Evolutionary conservation across 768 basidiomycete species (phyloP).

Genomic region (Paxillus involutus): DNA sequence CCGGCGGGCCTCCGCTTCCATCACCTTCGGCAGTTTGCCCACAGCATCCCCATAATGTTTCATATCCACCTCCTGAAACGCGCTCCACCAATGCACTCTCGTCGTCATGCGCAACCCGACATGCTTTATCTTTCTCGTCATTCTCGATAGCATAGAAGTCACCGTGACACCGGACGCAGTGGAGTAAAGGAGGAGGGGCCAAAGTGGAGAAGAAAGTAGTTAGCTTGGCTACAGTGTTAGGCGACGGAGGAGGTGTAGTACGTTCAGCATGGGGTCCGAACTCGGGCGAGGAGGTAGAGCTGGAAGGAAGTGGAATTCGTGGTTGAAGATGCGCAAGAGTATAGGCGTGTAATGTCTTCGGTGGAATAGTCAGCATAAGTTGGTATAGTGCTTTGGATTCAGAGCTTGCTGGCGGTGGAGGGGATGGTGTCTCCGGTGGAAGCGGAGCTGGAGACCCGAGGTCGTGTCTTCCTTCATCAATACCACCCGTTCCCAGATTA

Average conservation of each 20-base stretch:
- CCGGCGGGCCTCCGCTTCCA: constrained; percentile 80
- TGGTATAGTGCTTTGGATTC: constrained; percentile 46
- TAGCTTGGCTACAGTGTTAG: constrained; percentile 45
- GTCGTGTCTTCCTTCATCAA: constrained; percentile 6
- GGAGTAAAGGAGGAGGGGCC: constrained; percentile 63
- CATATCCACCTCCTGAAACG: constrained; percentile 41
- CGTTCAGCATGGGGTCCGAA: constrained; percentile 11
- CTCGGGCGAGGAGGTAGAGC: constrained; percentile 11
- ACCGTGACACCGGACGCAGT: constrained; percentile 77
- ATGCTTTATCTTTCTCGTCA: constrained; percentile 54
- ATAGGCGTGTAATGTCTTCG: constrained; percentile 66
- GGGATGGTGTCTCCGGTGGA: constrained; percentile 30
- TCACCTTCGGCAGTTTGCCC: constrained; percentile 70
- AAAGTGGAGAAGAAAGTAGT: constrained; percentile 61
- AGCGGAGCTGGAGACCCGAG: constrained; percentile 16
- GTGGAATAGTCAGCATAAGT: constrained; percentile 59
- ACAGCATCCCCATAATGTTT: constrained; percentile 74
- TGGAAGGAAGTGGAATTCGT: background rate
- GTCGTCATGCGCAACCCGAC: constrained; percentile 74
- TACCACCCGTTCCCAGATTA: constrained; percentile 7
- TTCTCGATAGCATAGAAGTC: constrained; percentile 73
- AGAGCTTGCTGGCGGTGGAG: constrained; percentile 39
- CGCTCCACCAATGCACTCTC: constrained; percentile 76
- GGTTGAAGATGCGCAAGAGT: constrained; percentile 49
- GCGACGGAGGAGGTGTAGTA: constrained; percentile 26